Evolutionary conservation across 2,329 filamentous ascomycete species (phyloP).

Genomic region (Lomentospora prolificans): DNA sequence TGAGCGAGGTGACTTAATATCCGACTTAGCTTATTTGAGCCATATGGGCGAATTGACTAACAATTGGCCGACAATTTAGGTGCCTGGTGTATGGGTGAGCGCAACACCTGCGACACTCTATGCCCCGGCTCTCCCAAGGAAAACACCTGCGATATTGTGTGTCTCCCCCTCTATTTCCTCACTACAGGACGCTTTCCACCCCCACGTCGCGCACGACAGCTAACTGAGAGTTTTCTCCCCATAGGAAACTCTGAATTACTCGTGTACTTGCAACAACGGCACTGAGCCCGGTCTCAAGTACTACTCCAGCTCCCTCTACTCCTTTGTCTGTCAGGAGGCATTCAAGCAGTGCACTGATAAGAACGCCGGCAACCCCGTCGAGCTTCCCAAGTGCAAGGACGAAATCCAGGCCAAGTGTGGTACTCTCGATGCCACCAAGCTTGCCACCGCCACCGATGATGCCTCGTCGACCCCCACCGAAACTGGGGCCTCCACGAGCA

Average conservation of each 20-base stretch:
- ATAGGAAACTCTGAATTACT: constrained; percentile 33
- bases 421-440: constrained; percentile 3
- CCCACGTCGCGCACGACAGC: background rate
- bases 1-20: background rate
- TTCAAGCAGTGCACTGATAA: constrained; percentile 34
- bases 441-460: background rate
- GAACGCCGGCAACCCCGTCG: constrained; percentile 28
- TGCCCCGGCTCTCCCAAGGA: constrained; percentile 3
- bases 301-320: constrained; percentile 42
- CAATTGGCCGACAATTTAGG: background rate
- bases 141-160: constrained; percentile 7
- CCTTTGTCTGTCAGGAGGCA: constrained; percentile 40
- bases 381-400: constrained; percentile 29
- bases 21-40: too few relatives aligned
- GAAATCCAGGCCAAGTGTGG: constrained; percentile 8
- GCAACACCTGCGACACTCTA: constrained; percentile 5
- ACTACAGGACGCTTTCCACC: background rate
- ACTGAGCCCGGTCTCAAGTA: constrained; percentile 42
- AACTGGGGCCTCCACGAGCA: background rate
- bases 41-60: too few relatives aligned
- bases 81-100: constrained; percentile 8
- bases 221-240: background rate
- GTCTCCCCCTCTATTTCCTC: constrained; percentile 1
- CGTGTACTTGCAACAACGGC: constrained; percentile 40
- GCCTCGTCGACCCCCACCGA: background rate